Base-by-base conservation (phyloP, 306 rosid genomes). In the Adenanthera pavonina region DNA sequence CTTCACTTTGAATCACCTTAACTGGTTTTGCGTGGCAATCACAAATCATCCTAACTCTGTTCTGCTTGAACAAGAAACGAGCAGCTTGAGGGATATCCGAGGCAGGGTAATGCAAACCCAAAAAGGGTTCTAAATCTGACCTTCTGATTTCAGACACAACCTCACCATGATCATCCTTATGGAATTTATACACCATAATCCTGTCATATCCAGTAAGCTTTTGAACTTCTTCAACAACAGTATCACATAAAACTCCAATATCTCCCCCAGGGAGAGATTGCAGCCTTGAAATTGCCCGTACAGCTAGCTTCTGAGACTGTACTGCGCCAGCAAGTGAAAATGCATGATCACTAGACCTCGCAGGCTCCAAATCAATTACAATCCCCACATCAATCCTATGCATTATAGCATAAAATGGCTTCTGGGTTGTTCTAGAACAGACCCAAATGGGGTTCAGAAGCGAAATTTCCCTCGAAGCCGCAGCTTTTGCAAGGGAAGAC, bases 181-280 rank as follows among this genome's bases (percentile, higher is more conserved):
- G 97, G 77, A 94, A 94, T 85, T 82, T 94, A 47, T 92, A 94
- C 8, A 90, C 92, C 97, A 94, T 92, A 49, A 92, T 97, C 79
- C 98, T 89, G n/a, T 94, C 98, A 80, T 92, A 94, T 12, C 97
- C 97, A 2, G 98, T 92, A 35, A 94, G 93, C 84, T 92, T 90
- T 68, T 89, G 94, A 67, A 94, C 93, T 76, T 89, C 91, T 60
- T 92, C 97, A 69, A 91, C 94, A 59, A 94, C 97, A 0, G 89
- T 81, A 59, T 94, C 98, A 65, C 94, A 94, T 72, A 94, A 62
- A 10, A 80, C 72, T n/a, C 90, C 89, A 72, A 91, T 87, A 72
- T 94, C 93, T 78, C 92, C 98, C 35, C 91, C 91, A 9, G 97
- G 97, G 57, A 91, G 92, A 20, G 98, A 80, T 76, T 92, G 97